Base-by-base conservation (phyloP, 768 basidiomycete genomes). In the Leccinum obscurum region DNA sequence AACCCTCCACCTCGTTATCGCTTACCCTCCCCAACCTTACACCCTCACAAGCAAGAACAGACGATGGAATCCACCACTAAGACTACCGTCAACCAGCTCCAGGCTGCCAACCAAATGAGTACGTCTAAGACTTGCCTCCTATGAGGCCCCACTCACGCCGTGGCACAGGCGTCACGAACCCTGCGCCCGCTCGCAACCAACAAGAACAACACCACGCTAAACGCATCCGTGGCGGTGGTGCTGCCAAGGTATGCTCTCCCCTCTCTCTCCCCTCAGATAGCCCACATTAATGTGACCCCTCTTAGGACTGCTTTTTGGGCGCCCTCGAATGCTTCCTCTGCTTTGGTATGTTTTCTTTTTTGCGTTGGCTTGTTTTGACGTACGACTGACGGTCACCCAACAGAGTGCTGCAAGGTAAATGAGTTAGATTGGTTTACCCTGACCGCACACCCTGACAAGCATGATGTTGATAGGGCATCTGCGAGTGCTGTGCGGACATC, bases 151-250 rank as follows among this genome's bases (percentile, higher is more conserved):
- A 41, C 39, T 41, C 39, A 41, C 8, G 39, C 39, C 17, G 17
- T n/a, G 39, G 3, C 39, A 3, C 55, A 86, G 85, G 75, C 64
- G 77, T 78, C 6, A 79, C 81, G 76, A 80, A 77, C 70, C 78
- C 79, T 15, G 73, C 79, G 22, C 70, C 78, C 22, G 68, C 75
- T 9, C 74, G 78, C 54, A 76, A 78, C 57, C 76, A 81, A 59
- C 76, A 74, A 60, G 74, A 76, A 51, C 75, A 71, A 24, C 71
- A 80, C 60, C 76, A 75, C 48, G 83, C 85, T 5, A 78, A 77
- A 56, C 85, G 88, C 61, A 70, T 90, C 53, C 85, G 89, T 58
- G 89, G 89, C 61, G 89, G 85, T 67, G 89, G 88, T 62, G 88
- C 83, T 51, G 88, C 68, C 32, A 88, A 83, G 81, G 88, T 87